phyloP scores from a whole-genome alignment of 129 eudicot species.

The Saposhnikovia divaricata region DNA sequence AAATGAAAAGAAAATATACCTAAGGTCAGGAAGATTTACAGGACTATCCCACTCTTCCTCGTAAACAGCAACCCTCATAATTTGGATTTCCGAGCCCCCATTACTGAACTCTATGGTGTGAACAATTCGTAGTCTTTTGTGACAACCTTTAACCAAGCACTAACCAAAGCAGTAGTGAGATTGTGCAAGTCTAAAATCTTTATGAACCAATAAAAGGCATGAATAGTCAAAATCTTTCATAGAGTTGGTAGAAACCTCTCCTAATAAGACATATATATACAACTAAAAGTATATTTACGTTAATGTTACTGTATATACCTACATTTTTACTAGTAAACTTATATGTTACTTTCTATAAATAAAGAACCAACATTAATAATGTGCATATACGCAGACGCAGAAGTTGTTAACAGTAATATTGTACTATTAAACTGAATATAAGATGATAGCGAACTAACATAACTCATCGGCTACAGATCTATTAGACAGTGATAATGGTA shows the following conservation, averaged over 20 bases:
- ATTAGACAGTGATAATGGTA: background rate
- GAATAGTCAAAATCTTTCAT: background rate
- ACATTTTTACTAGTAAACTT: background rate
- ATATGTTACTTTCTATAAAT: background rate
- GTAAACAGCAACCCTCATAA: constrained; percentile 87
- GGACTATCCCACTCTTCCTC: constrained; percentile 97
- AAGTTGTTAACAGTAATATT: background rate
- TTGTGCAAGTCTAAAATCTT: background rate
- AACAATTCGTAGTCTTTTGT: constrained; percentile 87
- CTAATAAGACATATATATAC: background rate
- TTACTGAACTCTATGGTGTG: constrained; percentile 94
- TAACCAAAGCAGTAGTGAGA: constrained; percentile 31
- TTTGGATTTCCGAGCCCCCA: constrained; percentile 94
- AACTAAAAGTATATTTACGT: background rate
- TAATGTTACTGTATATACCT: background rate
- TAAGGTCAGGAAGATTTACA: constrained; percentile 60
- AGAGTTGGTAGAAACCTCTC: background rate
- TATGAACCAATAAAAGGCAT: background rate
- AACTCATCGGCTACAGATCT: background rate
- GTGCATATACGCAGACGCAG: background rate
- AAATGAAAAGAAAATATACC: constrained; percentile 35
- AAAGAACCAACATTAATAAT: background rate
- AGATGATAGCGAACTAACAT: background rate
- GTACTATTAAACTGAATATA: background rate
- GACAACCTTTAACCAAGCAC: constrained; percentile 99